Conservation (phyloP, 1,284 basidiomycete species). For the Paramarasmius palmivorus region DNA sequence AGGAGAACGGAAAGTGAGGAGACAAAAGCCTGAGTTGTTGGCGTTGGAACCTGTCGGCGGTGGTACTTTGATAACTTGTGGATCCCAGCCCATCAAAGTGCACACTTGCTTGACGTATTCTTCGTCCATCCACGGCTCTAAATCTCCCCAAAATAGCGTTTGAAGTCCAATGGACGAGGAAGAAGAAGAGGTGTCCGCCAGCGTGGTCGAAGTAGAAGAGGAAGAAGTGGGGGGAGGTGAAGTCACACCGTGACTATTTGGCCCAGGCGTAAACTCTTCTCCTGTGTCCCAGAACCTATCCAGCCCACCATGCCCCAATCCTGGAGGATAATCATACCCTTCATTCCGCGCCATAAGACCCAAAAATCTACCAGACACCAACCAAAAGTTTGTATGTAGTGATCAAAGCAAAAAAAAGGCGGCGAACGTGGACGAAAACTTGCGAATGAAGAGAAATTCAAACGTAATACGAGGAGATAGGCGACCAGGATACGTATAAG, state of each 20-base stretch:
- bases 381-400: too few relatives aligned
- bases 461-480: too few relatives aligned
- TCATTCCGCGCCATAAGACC: too few relatives aligned
- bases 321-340: too few relatives aligned
- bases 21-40: constrained; percentile 84
- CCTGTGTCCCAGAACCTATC: too few relatives aligned
- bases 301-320: too few relatives aligned
- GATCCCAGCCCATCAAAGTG: constrained; percentile 77
- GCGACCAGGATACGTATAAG: too few relatives aligned
- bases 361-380: too few relatives aligned
- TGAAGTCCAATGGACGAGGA: not conserved
- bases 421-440: too few relatives aligned
- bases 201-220: not conserved
- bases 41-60: constrained; percentile 64
- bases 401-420: too few relatives aligned
- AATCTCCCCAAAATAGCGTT: constrained; percentile 79
- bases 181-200: not conserved
- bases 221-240: constrained; percentile 1
- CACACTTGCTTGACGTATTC: constrained; percentile 85
- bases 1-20: constrained; percentile 79
- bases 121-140: constrained; percentile 92
- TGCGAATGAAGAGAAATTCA: too few relatives aligned
- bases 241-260: constrained; percentile 2
- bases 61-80: constrained; percentile 69
- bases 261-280: not conserved